Evolutionary conservation across 2,329 filamentous ascomycete species (phyloP), one percentile per base, ranked within the genome.

Genomic region (Tolypocladium sp.): DNA sequence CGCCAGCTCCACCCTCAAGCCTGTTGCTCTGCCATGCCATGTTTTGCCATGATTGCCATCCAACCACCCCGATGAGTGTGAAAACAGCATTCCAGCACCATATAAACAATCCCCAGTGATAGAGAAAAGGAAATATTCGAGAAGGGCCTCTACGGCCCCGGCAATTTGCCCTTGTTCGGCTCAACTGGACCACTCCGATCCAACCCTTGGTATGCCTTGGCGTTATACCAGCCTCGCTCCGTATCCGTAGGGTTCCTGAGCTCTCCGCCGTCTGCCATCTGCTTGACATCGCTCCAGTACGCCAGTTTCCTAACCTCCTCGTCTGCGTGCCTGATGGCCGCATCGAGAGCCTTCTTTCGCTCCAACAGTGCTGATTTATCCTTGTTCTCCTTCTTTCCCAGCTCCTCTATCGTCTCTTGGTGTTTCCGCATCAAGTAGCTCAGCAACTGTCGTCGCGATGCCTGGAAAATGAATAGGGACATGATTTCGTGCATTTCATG

Each of bases 391-490:
- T 79, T 75, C 59, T 76, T 72, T 59, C 81, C 73, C 55, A 72
- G 58, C 30, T 66, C 63, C 33, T 67, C 58, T 4, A 59, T 60
- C 20, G 79, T 76, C 63, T 83, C 77, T 38, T 77, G 73, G 59
- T 78, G 73, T 30, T 83, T 78, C n/a, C 83, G 75, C 65, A 85
- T 86, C 54, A 99, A 76, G 56, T 85, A 83, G 22, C 84, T 79
- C 20, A 97, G 79, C 4, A 97, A 79, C 59, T 92, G 84, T 62
- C 88, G 85, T 30, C 92, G 84, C 2, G 92, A 96, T 22, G 88
- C 87, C 71, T 97, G 93, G 70, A 96, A 99, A 25, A 99, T 80
- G 67, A 97, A 90, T 60, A 89, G 79, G 0, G 85, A 80, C 91
- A 96, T 92, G 65, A 96, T 89, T 52, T 91, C 85, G 58, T 90